These are phyloP conservation scores for Cryptococcus depauperatus DNA, from an alignment of 1,284 basidiomycete species.

Conservation along the genomic window DNA sequence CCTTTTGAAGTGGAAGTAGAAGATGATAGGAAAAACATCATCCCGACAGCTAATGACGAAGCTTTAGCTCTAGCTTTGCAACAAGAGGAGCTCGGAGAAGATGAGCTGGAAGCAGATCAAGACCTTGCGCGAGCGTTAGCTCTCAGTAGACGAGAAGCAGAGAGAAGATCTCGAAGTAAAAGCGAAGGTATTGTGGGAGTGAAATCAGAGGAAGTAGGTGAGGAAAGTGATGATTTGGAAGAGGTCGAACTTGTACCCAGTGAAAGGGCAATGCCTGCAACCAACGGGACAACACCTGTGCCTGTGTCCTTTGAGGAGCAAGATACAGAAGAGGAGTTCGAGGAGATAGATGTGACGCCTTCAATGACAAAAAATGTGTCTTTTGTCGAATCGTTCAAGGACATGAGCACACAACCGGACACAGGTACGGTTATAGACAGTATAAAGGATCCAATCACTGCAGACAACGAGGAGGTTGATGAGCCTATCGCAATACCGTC, in stretches of 20 bases:
- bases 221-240: conserved; percentile 27
- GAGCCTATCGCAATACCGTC: too few relatives aligned
- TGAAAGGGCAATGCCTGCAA: conserved; percentile 7
- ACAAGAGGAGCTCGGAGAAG: conserved; percentile 40
- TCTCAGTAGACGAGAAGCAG: conserved; percentile 22
- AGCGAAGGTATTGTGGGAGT: conserved; percentile 11
- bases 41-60: conserved; percentile 38
- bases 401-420: too few relatives aligned
- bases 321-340: conserved; percentile 11
- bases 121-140: conserved; percentile 33
- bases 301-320: neutral
- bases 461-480: conserved; percentile 15
- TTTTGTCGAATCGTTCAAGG: too few relatives aligned
- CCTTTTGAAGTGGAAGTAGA: conserved; percentile 53
- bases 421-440: too few relatives aligned
- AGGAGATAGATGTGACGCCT: conserved; percentile 10
- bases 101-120: conserved; percentile 35
- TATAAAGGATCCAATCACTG: conserved; percentile 12
- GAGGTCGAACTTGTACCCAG: conserved; percentile 16
- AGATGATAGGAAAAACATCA: conserved; percentile 17
- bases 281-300: neutral
- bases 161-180: conserved; percentile 6
- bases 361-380: neutral
- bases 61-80: conserved; percentile 41
- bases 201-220: conserved; percentile 6